Percentiles rank a stretch among this genome's conserved stretches.
phyloP scores from a whole-genome alignment of 148 eudicot species.

The Polygonum maritimum region DNA sequence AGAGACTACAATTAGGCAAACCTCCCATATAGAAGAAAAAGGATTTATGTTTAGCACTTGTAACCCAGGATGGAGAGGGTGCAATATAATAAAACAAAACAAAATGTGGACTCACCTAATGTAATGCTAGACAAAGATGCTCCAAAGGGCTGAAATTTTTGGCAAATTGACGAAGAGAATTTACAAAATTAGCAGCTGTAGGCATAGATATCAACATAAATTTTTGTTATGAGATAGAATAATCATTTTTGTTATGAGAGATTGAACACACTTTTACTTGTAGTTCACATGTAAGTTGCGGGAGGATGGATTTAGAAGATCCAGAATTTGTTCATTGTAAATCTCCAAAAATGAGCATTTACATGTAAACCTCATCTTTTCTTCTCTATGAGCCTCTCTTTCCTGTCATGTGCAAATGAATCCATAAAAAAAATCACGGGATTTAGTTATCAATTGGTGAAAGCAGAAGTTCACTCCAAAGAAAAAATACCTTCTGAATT shows the following conservation, averaged over 20 bases:
- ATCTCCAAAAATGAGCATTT: constrained; percentile 96
- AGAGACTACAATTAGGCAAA: no score
- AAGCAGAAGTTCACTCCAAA: not conserved
- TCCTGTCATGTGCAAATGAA: constrained; percentile 41
- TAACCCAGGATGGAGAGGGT: no score
- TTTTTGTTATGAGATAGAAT: not conserved
- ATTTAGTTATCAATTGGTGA: not conserved
- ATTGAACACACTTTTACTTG: not conserved
- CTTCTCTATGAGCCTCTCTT: constrained; percentile 90
- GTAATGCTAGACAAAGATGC: no score
- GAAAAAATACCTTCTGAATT: constrained; percentile 61
- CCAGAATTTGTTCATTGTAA: constrained; percentile 93
- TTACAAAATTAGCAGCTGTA: not conserved
- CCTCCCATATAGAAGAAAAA: no score
- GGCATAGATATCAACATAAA: not conserved
- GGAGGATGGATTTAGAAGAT: constrained; percentile 83
- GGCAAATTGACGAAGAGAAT: not conserved
- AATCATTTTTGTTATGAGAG: no score
- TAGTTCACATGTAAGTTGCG: constrained; percentile 69
- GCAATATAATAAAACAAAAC: no score
- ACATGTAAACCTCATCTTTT: constrained; percentile 72
- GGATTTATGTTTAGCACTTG: no score
- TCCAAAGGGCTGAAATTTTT: no score
- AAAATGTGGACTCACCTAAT: no score
- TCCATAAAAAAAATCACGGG: not conserved